phyloP scores from a whole-genome alignment of 2,329 filamentous ascomycete genomes.

The Cyanodermella asteris region DNA sequence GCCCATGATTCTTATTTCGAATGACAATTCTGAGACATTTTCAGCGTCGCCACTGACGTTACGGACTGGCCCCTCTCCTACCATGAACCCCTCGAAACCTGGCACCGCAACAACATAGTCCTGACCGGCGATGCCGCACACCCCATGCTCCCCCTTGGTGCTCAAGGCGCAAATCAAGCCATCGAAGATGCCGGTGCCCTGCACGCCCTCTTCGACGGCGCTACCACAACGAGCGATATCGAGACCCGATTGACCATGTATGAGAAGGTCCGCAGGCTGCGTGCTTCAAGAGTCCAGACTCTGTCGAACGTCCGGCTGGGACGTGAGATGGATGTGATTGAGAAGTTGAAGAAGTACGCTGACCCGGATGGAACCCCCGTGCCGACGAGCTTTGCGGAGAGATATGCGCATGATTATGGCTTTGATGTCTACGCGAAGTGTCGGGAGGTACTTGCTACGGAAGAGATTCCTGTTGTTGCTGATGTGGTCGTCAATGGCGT shows the following conservation, averaged over 20 bases:
- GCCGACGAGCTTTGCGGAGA: neutral
- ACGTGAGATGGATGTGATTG: conserved; percentile 8
- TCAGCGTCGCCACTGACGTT: conserved; percentile 7
- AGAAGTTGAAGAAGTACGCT: conserved; percentile 8
- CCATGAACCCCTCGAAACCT: conserved; percentile 11
- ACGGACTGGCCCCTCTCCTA: conserved; percentile 12
- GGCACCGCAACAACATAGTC: conserved; percentile 10
- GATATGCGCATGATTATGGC: conserved; percentile 3
- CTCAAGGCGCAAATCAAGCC: conserved; percentile 14
- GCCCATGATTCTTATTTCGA: no score
- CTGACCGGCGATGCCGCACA: conserved; percentile 16
- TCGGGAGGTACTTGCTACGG: no score
- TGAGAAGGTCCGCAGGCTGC: conserved; percentile 8
- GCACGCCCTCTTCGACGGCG: conserved; percentile 8
- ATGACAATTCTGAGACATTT: no score
- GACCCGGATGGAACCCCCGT: conserved; percentile 10
- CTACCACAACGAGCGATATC: conserved; percentile 6
- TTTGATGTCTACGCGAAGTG: no score
- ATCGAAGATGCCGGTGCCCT: conserved; percentile 16
- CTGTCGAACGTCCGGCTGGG: conserved; percentile 8
- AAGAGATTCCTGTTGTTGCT: no score
- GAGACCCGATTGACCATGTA: conserved; percentile 8
- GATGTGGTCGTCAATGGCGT: no score
- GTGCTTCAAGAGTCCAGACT: conserved; percentile 10
- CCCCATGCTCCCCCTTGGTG: conserved; percentile 10